These are phyloP conservation scores for Chytriomyces sp. DNA, from an alignment of 192 early-diverging fungal genomes.

Conservation along the genomic window DNA sequence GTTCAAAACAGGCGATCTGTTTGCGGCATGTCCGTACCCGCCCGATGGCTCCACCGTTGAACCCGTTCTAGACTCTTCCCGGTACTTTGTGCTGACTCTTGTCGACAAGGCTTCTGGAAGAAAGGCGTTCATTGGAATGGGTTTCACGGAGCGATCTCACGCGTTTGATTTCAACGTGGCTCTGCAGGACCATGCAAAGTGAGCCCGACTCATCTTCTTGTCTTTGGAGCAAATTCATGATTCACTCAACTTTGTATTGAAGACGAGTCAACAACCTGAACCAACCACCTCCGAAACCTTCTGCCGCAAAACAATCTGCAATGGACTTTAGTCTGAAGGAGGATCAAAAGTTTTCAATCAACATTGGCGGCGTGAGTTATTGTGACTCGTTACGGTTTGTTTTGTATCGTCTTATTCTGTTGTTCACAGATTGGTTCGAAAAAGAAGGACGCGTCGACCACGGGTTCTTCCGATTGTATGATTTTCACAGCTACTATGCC, in stretches of 20 bases:
- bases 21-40: constrained; percentile 79
- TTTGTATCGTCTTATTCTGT: not conserved
- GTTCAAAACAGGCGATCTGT: constrained; percentile 66
- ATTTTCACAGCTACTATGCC: not conserved
- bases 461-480: constrained; percentile 20
- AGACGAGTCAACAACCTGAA: not conserved
- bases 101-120: constrained; percentile 68
- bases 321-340: constrained; percentile 81
- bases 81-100: constrained; percentile 87
- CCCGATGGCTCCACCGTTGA: constrained; percentile 72
- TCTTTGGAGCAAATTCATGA: not conserved
- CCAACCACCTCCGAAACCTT: not conserved
- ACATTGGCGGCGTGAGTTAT: constrained; percentile 63
- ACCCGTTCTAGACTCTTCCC: constrained; percentile 78
- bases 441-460: constrained; percentile 12
- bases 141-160: constrained; percentile 78
- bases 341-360: constrained; percentile 78
- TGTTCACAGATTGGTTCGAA: constrained; percentile 2
- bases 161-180: constrained; percentile 93
- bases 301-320: constrained; percentile 48
- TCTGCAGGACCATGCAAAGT: constrained; percentile 81
- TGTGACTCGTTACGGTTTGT: not conserved
- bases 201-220: constrained; percentile 11
- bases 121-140: constrained; percentile 84
- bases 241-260: not conserved